Conservation (phyloP, 2,329 filamentous ascomycete genomes). For the Calcarisporium arbuscula region DNA sequence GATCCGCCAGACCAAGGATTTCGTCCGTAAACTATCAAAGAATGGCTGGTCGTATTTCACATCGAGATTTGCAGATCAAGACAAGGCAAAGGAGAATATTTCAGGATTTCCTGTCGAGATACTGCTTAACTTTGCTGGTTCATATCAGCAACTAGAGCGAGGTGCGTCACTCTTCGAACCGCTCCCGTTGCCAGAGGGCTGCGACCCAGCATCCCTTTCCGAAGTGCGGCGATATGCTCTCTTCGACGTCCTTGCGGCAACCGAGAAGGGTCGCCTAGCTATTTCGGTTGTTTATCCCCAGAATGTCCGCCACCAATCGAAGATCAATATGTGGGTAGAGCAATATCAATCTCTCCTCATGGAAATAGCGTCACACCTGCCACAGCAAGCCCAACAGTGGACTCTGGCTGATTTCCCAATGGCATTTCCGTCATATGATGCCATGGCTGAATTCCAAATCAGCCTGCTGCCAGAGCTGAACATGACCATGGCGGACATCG, state of each 20-base stretch:
- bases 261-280: not conserved
- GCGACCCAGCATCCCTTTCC: not conserved
- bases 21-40: slow-evolving; percentile 8
- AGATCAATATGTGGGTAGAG: not conserved
- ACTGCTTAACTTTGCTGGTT: slow-evolving; percentile 17
- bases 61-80: slow-evolving; percentile 10
- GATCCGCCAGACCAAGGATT: slow-evolving; percentile 16
- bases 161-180: slow-evolving; percentile 1
- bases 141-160: slow-evolving; percentile 16
- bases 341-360: not conserved
- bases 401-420: not conserved
- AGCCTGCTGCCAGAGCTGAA: not conserved
- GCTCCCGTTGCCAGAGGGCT: not conserved
- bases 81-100: slow-evolving; percentile 19
- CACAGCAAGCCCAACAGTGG: not conserved
- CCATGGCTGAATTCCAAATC: not conserved
- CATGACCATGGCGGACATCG: slow-evolving; percentile 7
- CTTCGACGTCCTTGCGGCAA: not conserved
- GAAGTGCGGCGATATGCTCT: not conserved
- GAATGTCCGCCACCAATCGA: not conserved
- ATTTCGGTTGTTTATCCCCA: not conserved
- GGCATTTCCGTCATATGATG: not conserved
- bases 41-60: slow-evolving; percentile 16
- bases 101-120: slow-evolving; percentile 26
- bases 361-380: not conserved